phyloP scores from a whole-genome alignment of 192 early-diverging fungal genomes.

The Backusella morwellensis region DNA sequence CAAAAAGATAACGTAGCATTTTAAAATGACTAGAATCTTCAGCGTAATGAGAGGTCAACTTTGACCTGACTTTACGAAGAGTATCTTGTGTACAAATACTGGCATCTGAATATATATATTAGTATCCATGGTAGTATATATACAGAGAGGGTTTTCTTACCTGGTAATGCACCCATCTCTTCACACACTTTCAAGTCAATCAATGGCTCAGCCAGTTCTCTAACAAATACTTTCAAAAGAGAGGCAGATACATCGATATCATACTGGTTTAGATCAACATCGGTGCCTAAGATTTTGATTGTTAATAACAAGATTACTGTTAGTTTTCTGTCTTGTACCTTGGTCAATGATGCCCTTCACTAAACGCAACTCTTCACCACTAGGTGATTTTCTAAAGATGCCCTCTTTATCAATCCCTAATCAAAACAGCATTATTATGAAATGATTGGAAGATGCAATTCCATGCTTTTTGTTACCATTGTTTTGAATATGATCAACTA shows the following conservation, averaged over 20 bases:
- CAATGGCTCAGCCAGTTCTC: constrained; percentile 77
- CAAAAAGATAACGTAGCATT: constrained; percentile 63
- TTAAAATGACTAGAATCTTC: constrained; percentile 53
- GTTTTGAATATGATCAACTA: constrained; percentile 64
- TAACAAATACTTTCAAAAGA: constrained; percentile 80
- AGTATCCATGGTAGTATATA: no score
- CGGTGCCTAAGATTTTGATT: constrained; percentile 31
- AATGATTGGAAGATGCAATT: not conserved
- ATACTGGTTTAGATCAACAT: constrained; percentile 58
- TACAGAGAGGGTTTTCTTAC: constrained; percentile 5
- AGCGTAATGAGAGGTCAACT: constrained; percentile 34
- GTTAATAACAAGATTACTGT: not conserved
- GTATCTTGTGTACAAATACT: constrained; percentile 12
- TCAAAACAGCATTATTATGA: not conserved
- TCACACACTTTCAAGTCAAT: constrained; percentile 57
- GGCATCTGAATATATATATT: not conserved
- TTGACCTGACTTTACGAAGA: constrained; percentile 20
- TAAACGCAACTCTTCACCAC: constrained; percentile 61
- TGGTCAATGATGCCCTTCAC: constrained; percentile 60
- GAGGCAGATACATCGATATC: constrained; percentile 83
- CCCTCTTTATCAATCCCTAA: constrained; percentile 77
- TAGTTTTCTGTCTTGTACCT: constrained; percentile 19
- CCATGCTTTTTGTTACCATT: constrained; percentile 43
- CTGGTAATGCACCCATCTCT: constrained; percentile 46
- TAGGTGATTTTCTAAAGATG: constrained; percentile 84